Conservation (phyloP, 805 yeast species). For the Pichia phayaonensis region DNA sequence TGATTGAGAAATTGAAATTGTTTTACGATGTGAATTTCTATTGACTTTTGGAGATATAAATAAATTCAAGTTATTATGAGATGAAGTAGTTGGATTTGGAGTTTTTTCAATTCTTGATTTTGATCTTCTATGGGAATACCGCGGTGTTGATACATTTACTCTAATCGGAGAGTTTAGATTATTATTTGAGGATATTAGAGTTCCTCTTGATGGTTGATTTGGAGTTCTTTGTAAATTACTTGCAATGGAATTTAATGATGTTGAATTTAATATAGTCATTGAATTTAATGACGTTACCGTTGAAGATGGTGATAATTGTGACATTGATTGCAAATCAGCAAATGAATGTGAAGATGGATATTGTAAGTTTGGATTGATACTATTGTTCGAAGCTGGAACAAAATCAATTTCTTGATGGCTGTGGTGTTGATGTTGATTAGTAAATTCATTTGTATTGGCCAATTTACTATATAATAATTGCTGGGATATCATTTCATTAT, state of each 20-base stretch:
- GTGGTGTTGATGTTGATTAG: constrained; percentile 10
- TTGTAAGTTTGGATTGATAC: background rate
- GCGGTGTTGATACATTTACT: background rate
- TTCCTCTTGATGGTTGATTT: constrained; percentile 16
- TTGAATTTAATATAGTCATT: constrained; percentile 5
- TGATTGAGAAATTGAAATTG: constrained; percentile 25
- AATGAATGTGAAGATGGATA: background rate
- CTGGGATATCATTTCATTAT: background rate
- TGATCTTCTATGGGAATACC: constrained; percentile 14
- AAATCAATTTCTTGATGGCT: background rate
- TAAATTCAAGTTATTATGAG: constrained; percentile 37
- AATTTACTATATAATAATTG: background rate
- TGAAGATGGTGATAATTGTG: background rate
- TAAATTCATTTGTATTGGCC: background rate
- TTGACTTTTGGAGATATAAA: constrained; percentile 36
- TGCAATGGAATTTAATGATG: constrained; percentile 9
- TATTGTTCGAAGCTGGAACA: background rate
- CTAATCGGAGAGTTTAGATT: constrained; percentile 15
- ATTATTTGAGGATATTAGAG: constrained; percentile 7
- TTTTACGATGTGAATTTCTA: constrained; percentile 25
- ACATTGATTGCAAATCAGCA: background rate
- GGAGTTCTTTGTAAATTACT: constrained; percentile 12
- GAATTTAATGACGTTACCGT: constrained; percentile 8
- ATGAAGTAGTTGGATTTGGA: constrained; percentile 37
- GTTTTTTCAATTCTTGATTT: constrained; percentile 27